Conservation (phyloP, 2,329 filamentous ascomycete genomes). For the Capronia coronata region DNA sequence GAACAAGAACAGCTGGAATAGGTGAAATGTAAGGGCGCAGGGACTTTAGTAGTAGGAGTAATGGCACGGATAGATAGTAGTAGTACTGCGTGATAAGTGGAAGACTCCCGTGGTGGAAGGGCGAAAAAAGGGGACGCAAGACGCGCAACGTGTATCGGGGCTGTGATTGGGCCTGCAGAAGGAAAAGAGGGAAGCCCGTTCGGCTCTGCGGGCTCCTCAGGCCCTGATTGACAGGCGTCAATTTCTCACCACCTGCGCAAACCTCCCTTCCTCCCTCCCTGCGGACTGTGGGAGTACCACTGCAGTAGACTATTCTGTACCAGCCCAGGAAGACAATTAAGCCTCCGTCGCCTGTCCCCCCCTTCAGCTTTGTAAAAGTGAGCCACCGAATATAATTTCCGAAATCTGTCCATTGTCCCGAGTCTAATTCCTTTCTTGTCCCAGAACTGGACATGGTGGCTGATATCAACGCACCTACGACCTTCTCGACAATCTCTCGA, state of each 20-base stretch:
- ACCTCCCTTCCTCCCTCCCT: too few relatives aligned
- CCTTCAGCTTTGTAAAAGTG: neutral
- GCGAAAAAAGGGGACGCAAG: slow-evolving; percentile 1
- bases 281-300: too few relatives aligned
- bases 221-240: slow-evolving; percentile 20
- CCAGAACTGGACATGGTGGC: too few relatives aligned
- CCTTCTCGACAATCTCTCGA: too few relatives aligned
- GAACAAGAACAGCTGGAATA: slow-evolving; percentile 1
- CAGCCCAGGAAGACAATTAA: neutral
- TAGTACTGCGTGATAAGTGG: neutral
- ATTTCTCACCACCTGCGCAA: neutral
- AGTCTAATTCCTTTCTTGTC: neutral
- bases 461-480: too few relatives aligned
- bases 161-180: slow-evolving; percentile 2
- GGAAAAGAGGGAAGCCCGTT: slow-evolving; percentile 2
- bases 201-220: slow-evolving; percentile 3
- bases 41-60: neutral
- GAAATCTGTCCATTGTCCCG: slow-evolving; percentile 8
- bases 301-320: too few relatives aligned
- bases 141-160: slow-evolving; percentile 3
- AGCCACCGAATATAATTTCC: slow-evolving; percentile 12
- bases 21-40: slow-evolving; percentile 4
- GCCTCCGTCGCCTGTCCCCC: neutral
- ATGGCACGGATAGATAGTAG: too few relatives aligned
- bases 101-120: neutral